These are phyloP conservation scores for Fraxinus baroniana DNA, from an alignment of 305 asterid genomes.

Conservation along the genomic window DNA sequence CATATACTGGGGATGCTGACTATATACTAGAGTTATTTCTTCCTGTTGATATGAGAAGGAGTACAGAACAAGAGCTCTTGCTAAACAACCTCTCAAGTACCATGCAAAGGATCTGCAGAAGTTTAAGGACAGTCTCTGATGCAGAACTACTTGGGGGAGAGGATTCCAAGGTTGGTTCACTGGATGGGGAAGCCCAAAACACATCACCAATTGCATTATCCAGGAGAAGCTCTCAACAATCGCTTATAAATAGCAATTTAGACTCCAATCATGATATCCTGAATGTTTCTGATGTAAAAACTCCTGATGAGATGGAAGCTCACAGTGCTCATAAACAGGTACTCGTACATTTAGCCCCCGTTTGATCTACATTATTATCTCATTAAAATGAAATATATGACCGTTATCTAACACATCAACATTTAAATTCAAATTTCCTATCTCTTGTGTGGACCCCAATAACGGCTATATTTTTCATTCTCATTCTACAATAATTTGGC, in stretches of 20 bases:
- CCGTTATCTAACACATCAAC: too few species aligned
- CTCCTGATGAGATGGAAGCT: slow-evolving; percentile 18
- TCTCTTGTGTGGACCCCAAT: too few species aligned
- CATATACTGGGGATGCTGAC: slow-evolving; percentile 55
- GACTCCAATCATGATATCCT: slow-evolving; percentile 17
- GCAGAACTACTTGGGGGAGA: slow-evolving; percentile 37
- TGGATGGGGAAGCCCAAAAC: slow-evolving; percentile 18
- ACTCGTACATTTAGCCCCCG: not conserved
- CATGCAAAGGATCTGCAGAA: slow-evolving; percentile 56
- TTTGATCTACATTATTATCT: too few species aligned
- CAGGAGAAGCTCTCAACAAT: slow-evolving; percentile 25
- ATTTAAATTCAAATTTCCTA: too few species aligned
- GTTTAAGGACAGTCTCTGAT: slow-evolving; percentile 58
- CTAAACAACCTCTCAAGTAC: slow-evolving; percentile 52
- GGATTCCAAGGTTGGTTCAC: slow-evolving; percentile 23
- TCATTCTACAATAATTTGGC: too few species aligned
- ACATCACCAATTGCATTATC: slow-evolving; percentile 27
- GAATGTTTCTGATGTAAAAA: slow-evolving; percentile 27
- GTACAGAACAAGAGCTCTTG: slow-evolving; percentile 53
- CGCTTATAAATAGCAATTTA: slow-evolving; percentile 23
- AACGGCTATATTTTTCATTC: too few species aligned
- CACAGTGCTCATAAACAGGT: slow-evolving; percentile 37
- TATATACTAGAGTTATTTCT: slow-evolving; percentile 78
- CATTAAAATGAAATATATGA: too few species aligned
- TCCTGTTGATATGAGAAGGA: slow-evolving; percentile 46